Conservation (phyloP, 192 early-diverging fungal genomes). For the Linnemannia hyalina region DNA sequence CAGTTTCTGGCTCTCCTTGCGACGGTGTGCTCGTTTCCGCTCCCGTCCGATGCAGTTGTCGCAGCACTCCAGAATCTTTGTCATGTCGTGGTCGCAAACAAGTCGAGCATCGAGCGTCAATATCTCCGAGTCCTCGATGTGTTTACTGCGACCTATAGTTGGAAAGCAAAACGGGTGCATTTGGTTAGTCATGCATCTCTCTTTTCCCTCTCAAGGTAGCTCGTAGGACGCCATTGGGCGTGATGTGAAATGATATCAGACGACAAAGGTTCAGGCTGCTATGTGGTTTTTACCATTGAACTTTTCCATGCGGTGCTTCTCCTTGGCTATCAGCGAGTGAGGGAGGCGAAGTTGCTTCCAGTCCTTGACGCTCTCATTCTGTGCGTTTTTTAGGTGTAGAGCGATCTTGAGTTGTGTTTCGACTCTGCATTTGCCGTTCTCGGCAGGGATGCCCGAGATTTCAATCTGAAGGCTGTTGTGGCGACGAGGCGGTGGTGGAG, state of each 20-base stretch:
- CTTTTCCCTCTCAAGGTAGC: neutral
- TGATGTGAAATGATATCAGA: neutral
- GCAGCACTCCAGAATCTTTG: slow-evolving; percentile 46
- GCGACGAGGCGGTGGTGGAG: neutral
- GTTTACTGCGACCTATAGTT: slow-evolving; percentile 39
- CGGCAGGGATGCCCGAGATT: slow-evolving; percentile 57
- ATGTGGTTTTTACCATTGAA: slow-evolving; percentile 48
- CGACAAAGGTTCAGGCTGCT: neutral
- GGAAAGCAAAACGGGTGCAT: neutral
- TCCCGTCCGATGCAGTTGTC: slow-evolving; percentile 56
- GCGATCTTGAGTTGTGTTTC: slow-evolving; percentile 89
- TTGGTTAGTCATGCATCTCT: slow-evolving; percentile 1
- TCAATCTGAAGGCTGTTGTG: slow-evolving; percentile 49
- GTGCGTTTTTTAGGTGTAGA: slow-evolving; percentile 70
- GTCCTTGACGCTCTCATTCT: slow-evolving; percentile 69
- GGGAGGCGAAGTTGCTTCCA: slow-evolving; percentile 85
- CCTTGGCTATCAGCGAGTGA: slow-evolving; percentile 76
- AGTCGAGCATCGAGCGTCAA: slow-evolving; percentile 44
- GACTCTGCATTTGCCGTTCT: slow-evolving; percentile 77
- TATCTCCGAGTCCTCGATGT: slow-evolving; percentile 38
- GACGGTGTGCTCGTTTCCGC: slow-evolving; percentile 50
- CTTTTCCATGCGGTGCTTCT: slow-evolving; percentile 73
- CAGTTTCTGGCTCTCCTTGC: slow-evolving; percentile 49
- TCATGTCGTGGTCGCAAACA: slow-evolving; percentile 55
- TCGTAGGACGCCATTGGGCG: neutral